Conservation (phyloP, 2,329 filamentous ascomycete genomes). For the Hymenoscyphus salicellus region DNA sequence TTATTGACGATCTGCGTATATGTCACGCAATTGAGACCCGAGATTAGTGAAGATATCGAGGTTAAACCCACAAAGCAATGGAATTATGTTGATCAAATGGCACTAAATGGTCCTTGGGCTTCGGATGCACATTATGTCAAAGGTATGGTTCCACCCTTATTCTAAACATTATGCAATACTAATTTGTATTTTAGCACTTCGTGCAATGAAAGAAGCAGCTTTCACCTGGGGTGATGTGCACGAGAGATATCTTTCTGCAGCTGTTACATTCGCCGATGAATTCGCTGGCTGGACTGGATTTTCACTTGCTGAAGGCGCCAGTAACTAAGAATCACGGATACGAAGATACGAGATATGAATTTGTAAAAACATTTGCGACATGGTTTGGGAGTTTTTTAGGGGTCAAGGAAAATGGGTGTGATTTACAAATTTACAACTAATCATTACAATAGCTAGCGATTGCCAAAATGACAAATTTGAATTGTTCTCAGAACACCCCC, state of each 20-base stretch:
- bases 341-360: not conserved
- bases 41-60: conserved; percentile 65
- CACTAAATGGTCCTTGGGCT: conserved; percentile 63
- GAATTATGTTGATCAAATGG: conserved; percentile 71
- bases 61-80: conserved; percentile 57
- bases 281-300: conserved; percentile 63
- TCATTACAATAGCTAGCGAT: not conserved
- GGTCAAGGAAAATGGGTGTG: no score
- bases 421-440: not conserved
- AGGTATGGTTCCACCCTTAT: conserved; percentile 46
- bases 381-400: not conserved
- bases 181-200: conserved; percentile 49
- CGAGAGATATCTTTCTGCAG: conserved; percentile 63
- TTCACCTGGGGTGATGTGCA: conserved; percentile 71
- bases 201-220: conserved; percentile 71
- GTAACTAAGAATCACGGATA: not conserved
- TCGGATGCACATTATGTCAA: conserved; percentile 85
- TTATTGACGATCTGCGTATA: conserved; percentile 76
- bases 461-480: no score
- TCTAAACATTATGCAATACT: not conserved
- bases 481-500: no score
- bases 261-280: conserved; percentile 69
- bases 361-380: not conserved
- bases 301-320: conserved; percentile 9
- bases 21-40: conserved; percentile 69